A percentile compares a stretch with the other conserved stretches of the same genome.
phyloP scores from a whole-genome alignment of 1,284 basidiomycete species.

The Phlebopus sp. region DNA sequence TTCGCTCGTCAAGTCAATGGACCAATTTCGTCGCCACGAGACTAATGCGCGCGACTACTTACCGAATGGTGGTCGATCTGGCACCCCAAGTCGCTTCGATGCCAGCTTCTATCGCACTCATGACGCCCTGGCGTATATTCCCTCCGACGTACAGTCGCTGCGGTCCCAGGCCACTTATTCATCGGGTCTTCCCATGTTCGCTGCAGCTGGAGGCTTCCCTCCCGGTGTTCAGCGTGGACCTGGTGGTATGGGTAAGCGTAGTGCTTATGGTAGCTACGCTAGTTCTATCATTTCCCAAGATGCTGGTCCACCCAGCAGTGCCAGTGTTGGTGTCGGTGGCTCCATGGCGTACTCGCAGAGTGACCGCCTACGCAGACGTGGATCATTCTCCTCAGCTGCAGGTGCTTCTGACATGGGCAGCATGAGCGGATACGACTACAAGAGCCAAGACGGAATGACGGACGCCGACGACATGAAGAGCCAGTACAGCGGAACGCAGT shows the following conservation, averaged over 20 bases:
- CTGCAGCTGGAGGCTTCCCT: constrained; percentile 66
- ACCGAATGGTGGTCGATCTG: constrained; percentile 49
- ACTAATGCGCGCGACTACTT: constrained; percentile 77
- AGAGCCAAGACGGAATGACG: constrained; percentile 76
- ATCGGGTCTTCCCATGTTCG: constrained; percentile 85
- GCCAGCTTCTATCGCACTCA: constrained; percentile 94
- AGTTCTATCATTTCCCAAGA: constrained; percentile 91
- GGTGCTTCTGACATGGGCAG: constrained; percentile 77
- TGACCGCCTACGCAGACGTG: constrained; percentile 60
- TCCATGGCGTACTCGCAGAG: constrained; percentile 80
- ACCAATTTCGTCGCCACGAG: constrained; percentile 88
- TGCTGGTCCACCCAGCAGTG: constrained; percentile 55
- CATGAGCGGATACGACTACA: constrained; percentile 78
- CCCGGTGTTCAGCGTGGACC: constrained; percentile 57
- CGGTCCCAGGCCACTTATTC: constrained; percentile 93
- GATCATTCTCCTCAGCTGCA: constrained; percentile 75
- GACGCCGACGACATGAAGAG: constrained; percentile 82
- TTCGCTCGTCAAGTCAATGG: constrained; percentile 81
- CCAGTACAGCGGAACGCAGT: constrained; percentile 79
- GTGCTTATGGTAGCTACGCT: constrained; percentile 81
- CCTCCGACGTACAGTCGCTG: constrained; percentile 90
- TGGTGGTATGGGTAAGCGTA: constrained; percentile 58
- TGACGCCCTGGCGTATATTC: constrained; percentile 91
- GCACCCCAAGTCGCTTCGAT: constrained; percentile 90
- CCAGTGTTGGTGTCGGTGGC: constrained; percentile 42